Conservation (phyloP, 2,329 filamentous ascomycete genomes). For the Apiospora pterosperma region DNA sequence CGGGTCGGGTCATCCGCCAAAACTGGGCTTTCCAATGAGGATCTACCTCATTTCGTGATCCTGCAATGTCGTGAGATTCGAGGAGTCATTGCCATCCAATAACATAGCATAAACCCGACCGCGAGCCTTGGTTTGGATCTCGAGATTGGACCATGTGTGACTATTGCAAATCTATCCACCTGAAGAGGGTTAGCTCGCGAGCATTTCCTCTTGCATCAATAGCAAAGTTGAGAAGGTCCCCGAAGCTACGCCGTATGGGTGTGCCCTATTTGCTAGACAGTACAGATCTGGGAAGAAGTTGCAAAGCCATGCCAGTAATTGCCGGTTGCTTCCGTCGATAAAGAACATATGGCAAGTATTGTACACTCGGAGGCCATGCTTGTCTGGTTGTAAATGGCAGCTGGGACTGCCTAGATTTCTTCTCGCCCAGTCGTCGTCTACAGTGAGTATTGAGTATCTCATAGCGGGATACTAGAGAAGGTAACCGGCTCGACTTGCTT, state of each 20-base stretch:
- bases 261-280: neutral
- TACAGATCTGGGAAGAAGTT: neutral
- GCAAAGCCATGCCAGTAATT: neutral
- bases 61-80: neutral
- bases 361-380: neutral
- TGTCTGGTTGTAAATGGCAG: neutral
- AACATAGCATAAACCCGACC: neutral
- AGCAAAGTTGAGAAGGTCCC: neutral
- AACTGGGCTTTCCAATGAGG: neutral
- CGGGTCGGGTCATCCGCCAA: neutral
- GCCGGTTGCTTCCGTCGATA: neutral
- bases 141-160: neutral
- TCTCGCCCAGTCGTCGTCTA: neutral
- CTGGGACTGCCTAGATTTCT: neutral
- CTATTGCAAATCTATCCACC: neutral
- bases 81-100: neutral
- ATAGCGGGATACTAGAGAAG: neutral
- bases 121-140: neutral
- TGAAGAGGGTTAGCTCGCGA: neutral
- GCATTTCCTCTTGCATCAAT: neutral
- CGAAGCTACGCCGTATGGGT: neutral
- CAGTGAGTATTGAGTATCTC: neutral
- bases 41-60: neutral
- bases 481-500: neutral
- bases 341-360: neutral